A percentile compares a stretch with the other conserved stretches of the same genome.
Conservation (phyloP, 169 alveolate species). For the Plasmodium berghei region DNA sequence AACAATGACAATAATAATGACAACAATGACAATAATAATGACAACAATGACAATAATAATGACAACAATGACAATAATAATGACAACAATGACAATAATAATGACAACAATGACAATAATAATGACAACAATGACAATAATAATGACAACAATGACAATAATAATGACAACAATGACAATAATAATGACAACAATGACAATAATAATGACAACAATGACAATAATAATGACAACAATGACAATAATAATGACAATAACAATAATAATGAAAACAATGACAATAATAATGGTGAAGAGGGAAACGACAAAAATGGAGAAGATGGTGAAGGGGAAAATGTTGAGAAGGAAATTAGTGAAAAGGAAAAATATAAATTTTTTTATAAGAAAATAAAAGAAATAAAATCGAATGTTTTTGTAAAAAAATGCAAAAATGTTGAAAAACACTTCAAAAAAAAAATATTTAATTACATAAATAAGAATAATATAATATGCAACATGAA, state of each 20-base stretch:
- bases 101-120: neutral
- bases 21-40: neutral
- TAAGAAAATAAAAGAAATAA: constrained; percentile 34
- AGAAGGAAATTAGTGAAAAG: constrained; percentile 14
- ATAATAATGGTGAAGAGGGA: neutral
- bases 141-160: neutral
- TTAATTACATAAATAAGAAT: constrained; percentile 38
- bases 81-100: neutral
- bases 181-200: neutral
- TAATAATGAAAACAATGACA: neutral
- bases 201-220: neutral
- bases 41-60: neutral
- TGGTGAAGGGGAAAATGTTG: neutral
- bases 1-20: neutral
- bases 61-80: neutral
- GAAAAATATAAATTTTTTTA: constrained; percentile 20
- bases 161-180: neutral
- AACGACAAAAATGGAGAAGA: neutral
- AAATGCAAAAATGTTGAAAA: constrained; percentile 25
- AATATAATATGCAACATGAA: constrained; percentile 16
- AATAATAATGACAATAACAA: neutral
- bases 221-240: neutral
- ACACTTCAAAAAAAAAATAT: constrained; percentile 39
- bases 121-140: neutral
- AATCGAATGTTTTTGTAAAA: constrained; percentile 20